phyloP scores from a whole-genome alignment of 805 yeast species.

The Teunomyces cretensis region DNA sequence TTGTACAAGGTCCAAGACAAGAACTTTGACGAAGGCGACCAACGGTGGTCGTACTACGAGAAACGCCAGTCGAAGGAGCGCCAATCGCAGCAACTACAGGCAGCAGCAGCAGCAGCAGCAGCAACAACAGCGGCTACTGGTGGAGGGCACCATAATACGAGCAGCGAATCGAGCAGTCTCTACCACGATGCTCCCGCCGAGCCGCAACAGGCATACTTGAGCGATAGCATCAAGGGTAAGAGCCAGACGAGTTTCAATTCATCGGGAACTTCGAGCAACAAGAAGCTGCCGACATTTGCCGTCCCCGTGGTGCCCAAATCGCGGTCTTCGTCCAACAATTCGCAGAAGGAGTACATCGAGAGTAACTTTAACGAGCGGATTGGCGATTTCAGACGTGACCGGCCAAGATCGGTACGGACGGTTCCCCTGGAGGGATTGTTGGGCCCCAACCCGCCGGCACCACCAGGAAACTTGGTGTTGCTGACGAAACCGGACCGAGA shows the following conservation, averaged over 20 bases:
- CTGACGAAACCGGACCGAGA: neutral
- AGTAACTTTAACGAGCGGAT: constrained; percentile 11
- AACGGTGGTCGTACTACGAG: constrained; percentile 27
- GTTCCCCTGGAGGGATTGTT: constrained; percentile 6
- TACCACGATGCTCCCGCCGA: constrained; percentile 1
- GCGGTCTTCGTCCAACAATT: neutral
- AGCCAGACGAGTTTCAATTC: too few species aligned
- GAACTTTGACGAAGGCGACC: constrained; percentile 21
- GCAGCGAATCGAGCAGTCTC: neutral
- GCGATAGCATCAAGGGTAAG: neutral
- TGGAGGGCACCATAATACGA: neutral
- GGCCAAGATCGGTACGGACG: constrained; percentile 9
- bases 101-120: neutral
- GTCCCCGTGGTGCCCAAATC: neutral
- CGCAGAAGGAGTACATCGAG: constrained; percentile 12
- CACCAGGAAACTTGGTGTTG: neutral
- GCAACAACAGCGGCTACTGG: neutral
- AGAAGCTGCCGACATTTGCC: neutral
- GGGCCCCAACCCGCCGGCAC: constrained; percentile 4
- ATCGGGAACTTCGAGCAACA: neutral
- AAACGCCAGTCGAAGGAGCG: constrained; percentile 3
- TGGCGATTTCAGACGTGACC: constrained; percentile 14
- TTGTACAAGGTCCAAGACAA: constrained; percentile 31
- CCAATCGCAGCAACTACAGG: neutral
- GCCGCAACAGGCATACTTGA: constrained; percentile 4